A percentile compares a stretch with the other conserved stretches of the same genome.
Evolutionary conservation across 805 yeast species (phyloP).

Genomic region (Hanseniaspora taiwanica): DNA sequence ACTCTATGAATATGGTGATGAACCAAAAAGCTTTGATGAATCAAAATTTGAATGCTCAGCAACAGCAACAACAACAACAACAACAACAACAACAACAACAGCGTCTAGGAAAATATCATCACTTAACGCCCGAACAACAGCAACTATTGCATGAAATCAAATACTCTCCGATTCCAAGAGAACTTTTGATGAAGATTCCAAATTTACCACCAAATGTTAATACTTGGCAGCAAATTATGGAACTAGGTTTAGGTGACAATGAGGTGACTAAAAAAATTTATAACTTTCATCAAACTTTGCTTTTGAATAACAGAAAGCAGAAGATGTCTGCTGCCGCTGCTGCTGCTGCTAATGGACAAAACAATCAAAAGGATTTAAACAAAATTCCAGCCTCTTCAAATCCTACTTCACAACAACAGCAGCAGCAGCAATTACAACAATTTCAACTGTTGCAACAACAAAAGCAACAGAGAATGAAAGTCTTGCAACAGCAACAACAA

Average conservation of each 20-base stretch:
- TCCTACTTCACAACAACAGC: constrained; percentile 26
- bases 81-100: constrained; percentile 1
- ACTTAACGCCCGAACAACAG: constrained; percentile 23
- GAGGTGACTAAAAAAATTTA: constrained; percentile 54
- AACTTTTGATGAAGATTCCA: constrained; percentile 52
- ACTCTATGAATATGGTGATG: constrained; percentile 13
- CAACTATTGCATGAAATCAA: constrained; percentile 37
- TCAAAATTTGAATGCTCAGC: constrained; percentile 40
- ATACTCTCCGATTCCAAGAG: constrained; percentile 59
- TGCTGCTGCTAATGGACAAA: constrained; percentile 7
- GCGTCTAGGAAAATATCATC: constrained; percentile 3
- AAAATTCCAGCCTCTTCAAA: constrained; percentile 10
- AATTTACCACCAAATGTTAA: constrained; percentile 63
- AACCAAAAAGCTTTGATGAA: constrained; percentile 28
- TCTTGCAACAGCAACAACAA: constrained; percentile 15
- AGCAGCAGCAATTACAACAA: constrained; percentile 25
- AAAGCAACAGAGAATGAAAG: constrained; percentile 5
- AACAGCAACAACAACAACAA: constrained; percentile 31
- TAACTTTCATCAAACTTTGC: constrained; percentile 48
- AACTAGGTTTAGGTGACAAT: constrained; percentile 44
- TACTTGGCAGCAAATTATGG: constrained; percentile 72
- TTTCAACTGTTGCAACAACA: constrained; percentile 2
- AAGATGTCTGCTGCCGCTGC: constrained; percentile 14
- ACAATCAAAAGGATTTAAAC: constrained; percentile 2
- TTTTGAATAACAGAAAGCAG: constrained; percentile 34